A percentile compares a stretch with the other conserved stretches of the same genome.
phyloP scores from a whole-genome alignment of 345 rosid species.

The Tarenaya hassleriana region DNA sequence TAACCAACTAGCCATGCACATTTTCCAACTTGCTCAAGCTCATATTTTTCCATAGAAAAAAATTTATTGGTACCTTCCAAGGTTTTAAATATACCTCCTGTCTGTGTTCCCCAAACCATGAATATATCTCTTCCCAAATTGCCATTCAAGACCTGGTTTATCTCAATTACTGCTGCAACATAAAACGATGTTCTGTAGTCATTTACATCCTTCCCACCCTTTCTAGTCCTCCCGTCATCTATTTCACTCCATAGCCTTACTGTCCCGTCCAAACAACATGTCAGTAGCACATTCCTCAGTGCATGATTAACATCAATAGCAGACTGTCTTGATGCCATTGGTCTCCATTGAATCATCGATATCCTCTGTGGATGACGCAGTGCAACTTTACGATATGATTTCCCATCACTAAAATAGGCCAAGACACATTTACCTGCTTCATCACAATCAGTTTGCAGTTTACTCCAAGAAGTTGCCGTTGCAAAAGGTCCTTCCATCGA shows the following conservation, averaged over 20 bases:
- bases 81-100: constrained; percentile 41
- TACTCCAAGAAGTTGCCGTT: constrained; percentile 39
- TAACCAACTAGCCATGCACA: constrained; percentile 90
- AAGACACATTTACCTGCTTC: constrained; percentile 42
- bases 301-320: constrained; percentile 28
- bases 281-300: constrained; percentile 52
- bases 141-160: constrained; percentile 50
- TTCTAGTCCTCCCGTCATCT: constrained; percentile 53
- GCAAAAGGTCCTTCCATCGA: constrained; percentile 71
- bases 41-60: constrained; percentile 31
- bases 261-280: constrained; percentile 86
- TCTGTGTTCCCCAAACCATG: constrained; percentile 62
- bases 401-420: constrained; percentile 42
- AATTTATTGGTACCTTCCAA: constrained; percentile 37
- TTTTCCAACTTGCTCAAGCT: constrained; percentile 39
- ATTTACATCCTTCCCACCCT: constrained; percentile 38
- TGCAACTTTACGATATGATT: constrained; percentile 36
- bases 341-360: constrained; percentile 82
- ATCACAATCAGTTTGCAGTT: constrained; percentile 29
- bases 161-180: constrained; percentile 77
- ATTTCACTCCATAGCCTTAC: constrained; percentile 82
- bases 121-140: constrained; percentile 44
- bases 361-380: constrained; percentile 70
- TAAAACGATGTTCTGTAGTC: constrained; percentile 46
- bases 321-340: constrained; percentile 37